Evolutionary conservation across 768 basidiomycete species (phyloP).

Genomic region (Naematelia encephala): DNA sequence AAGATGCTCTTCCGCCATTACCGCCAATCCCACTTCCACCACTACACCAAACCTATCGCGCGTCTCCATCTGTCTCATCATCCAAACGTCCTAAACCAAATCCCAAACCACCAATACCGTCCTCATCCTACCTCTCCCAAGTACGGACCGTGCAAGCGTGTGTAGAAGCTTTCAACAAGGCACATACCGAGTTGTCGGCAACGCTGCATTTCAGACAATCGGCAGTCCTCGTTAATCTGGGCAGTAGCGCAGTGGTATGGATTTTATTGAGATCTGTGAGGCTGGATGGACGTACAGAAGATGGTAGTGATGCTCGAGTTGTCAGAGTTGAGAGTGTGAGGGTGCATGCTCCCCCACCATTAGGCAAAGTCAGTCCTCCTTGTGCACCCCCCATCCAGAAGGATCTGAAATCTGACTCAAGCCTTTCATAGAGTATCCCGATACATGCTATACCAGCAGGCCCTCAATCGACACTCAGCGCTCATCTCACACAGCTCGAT

Average conservation of each 20-base stretch:
- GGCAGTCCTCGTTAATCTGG: neutral
- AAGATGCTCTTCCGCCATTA: conserved; percentile 4
- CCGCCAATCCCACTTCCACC: conserved; percentile 9
- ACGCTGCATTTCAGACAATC: neutral
- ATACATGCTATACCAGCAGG: conserved; percentile 3
- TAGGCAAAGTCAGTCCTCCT: neutral
- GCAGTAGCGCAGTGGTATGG: neutral
- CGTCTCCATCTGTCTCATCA: neutral
- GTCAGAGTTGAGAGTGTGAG: neutral
- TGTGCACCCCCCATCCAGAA: neutral
- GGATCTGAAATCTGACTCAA: neutral
- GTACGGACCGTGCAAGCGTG: neutral
- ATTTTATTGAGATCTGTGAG: neutral
- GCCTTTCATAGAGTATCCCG: neutral
- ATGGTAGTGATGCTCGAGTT: neutral
- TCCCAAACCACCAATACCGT: neutral
- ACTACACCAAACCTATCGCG: neutral
- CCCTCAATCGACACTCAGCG: conserved; percentile 6
- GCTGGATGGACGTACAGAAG: neutral
- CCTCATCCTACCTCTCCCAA: neutral
- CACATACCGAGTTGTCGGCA: neutral
- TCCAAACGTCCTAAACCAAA: conserved; percentile 2
- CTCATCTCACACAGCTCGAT: conserved; percentile 9
- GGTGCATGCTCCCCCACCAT: neutral
- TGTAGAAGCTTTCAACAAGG: neutral